A percentile compares a stretch with the other conserved stretches of the same genome.
Conservation (phyloP, 2,329 filamentous ascomycete species). For the Amylocarpus encephaloides region DNA sequence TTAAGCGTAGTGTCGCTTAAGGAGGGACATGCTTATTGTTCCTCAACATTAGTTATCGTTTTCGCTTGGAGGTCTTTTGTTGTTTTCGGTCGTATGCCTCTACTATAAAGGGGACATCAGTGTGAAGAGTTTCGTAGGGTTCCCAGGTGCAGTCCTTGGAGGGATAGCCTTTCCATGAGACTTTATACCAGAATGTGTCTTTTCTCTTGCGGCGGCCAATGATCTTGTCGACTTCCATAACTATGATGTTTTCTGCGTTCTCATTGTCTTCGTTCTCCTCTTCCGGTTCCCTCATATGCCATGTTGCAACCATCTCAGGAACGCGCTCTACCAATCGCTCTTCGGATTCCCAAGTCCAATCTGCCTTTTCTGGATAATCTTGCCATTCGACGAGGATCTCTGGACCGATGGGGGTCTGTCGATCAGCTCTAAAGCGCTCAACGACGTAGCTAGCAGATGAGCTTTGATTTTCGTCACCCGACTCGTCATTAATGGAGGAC, state of each 20-base stretch:
- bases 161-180: slow-evolving; percentile 19
- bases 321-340: slow-evolving; percentile 5
- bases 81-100: slow-evolving; percentile 10
- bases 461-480: too few relatives aligned
- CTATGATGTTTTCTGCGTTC: background rate
- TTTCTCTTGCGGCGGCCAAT: slow-evolving; percentile 11
- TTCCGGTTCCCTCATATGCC: slow-evolving; percentile 6
- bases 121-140: slow-evolving; percentile 11
- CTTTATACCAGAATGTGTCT: slow-evolving; percentile 12
- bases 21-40: too few relatives aligned
- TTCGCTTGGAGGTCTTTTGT: background rate
- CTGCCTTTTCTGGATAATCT: slow-evolving; percentile 14
- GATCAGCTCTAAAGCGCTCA: slow-evolving; percentile 10
- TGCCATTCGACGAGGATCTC: slow-evolving; percentile 19
- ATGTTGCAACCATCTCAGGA: slow-evolving; percentile 13
- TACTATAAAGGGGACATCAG: slow-evolving; percentile 13
- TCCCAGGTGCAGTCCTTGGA: slow-evolving; percentile 21
- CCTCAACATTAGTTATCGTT: too few relatives aligned
- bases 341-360: slow-evolving; percentile 19
- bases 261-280: background rate
- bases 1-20: too few relatives aligned
- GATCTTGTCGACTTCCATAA: slow-evolving; percentile 15
- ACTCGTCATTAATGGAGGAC: too few relatives aligned
- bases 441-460: slow-evolving; percentile 1
- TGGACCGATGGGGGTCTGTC: slow-evolving; percentile 3